Percentiles rank a stretch among this genome's conserved stretches.
Evolutionary conservation across 2,329 filamentous ascomycete genomes (phyloP).

Genomic region (Ilyonectria mors-panacis): DNA sequence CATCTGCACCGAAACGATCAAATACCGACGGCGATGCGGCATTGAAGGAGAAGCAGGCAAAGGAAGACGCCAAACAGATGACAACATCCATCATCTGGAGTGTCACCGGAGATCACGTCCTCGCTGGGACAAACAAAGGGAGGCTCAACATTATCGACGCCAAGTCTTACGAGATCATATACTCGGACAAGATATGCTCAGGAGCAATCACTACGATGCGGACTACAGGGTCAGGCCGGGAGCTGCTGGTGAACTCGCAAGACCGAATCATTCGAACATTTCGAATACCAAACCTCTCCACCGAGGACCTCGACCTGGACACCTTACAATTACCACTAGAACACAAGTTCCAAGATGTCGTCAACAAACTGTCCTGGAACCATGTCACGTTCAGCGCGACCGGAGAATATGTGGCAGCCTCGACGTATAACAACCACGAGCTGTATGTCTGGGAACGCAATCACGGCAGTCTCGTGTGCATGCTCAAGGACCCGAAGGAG

Average conservation of each 20-base stretch:
- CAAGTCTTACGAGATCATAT: constrained; percentile 84
- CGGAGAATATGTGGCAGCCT: constrained; percentile 95
- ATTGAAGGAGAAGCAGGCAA: constrained; percentile 85
- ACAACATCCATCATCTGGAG: constrained; percentile 95
- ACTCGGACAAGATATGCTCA: constrained; percentile 89
- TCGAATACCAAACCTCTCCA: constrained; percentile 83
- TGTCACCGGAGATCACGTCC: constrained; percentile 86
- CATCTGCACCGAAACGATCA: constrained; percentile 84
- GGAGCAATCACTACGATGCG: constrained; percentile 91
- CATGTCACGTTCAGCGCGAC: constrained; percentile 95
- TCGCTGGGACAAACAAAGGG: constrained; percentile 94
- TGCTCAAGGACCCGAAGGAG: constrained; percentile 96
- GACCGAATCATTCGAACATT: constrained; percentile 97
- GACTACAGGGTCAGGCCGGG: constrained; percentile 84
- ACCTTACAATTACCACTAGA: constrained; percentile 92
- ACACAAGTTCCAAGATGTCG: constrained; percentile 98
- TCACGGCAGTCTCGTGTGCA: constrained; percentile 94
- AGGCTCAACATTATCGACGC: constrained; percentile 96
- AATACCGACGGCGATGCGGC: constrained; percentile 79
- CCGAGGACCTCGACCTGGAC: constrained; percentile 81
- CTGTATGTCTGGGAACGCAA: constrained; percentile 98
- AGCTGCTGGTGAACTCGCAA: constrained; percentile 92
- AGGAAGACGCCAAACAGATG: constrained; percentile 93
- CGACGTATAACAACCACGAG: constrained; percentile 98
- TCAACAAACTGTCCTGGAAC: constrained; percentile 96